These are phyloP conservation scores for Misopates orontium DNA, from an alignment of 257 asterid genomes.

Conservation along the genomic window DNA sequence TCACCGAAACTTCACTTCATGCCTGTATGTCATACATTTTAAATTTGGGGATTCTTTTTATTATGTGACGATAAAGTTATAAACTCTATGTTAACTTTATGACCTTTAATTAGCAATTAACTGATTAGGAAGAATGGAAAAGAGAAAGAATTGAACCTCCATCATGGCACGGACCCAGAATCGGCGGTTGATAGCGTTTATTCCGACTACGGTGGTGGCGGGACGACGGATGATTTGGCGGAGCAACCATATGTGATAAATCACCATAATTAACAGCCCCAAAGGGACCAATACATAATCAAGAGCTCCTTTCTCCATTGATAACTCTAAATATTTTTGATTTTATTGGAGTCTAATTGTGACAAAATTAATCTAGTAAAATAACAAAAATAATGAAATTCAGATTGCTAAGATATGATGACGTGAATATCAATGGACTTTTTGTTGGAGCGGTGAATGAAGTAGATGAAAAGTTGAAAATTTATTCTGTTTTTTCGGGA, in stretches of 20 bases:
- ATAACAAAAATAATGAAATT: background rate
- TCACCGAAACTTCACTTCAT: too few relatives aligned
- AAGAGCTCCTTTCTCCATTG: constrained; percentile 58
- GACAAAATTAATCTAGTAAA: background rate
- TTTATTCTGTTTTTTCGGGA: background rate
- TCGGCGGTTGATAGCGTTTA: constrained; percentile 87
- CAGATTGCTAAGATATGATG: background rate
- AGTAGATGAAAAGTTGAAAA: background rate
- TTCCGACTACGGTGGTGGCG: constrained; percentile 73
- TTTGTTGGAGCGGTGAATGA: too few relatives aligned
- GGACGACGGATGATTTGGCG: constrained; percentile 63
- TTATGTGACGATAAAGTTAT: too few relatives aligned
- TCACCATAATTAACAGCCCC: constrained; percentile 58
- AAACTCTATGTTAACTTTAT: too few relatives aligned
- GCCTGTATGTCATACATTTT: too few relatives aligned
- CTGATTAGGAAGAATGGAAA: too few relatives aligned
- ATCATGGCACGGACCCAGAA: constrained; percentile 92
- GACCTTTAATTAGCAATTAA: too few relatives aligned
- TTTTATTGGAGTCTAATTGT: background rate
- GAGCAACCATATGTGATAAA: constrained; percentile 81
- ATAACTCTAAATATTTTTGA: background rate
- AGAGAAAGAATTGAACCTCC: constrained; percentile 52
- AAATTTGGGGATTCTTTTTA: too few relatives aligned
- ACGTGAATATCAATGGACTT: too few relatives aligned
- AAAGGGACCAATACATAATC: constrained; percentile 73